Conservation (phyloP, 768 basidiomycete genomes). For the Boletus patriciae region DNA sequence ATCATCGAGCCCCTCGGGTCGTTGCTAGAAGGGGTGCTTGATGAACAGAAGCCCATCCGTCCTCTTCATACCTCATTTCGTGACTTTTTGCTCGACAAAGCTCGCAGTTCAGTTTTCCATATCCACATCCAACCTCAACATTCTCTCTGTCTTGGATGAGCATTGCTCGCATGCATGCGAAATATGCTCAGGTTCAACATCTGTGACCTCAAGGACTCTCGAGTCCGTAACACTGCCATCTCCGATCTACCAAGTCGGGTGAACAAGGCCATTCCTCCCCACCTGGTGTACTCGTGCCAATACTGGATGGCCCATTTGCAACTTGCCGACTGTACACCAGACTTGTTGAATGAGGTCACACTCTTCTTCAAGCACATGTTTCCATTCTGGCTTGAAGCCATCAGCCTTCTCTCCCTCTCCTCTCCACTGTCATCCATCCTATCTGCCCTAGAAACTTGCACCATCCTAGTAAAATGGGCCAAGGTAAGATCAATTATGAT, state of each 20-base stretch:
- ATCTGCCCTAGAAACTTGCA: background rate
- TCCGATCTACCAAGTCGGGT: background rate
- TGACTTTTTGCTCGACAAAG: background rate
- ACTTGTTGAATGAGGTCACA: background rate
- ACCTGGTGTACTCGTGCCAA: background rate
- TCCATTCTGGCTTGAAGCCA: conserved; percentile 23
- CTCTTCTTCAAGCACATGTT: background rate
- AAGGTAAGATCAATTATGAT: background rate
- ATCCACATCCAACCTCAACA: background rate
- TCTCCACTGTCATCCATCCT: background rate
- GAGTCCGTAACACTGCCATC: background rate
- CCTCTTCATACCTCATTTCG: conserved; percentile 1
- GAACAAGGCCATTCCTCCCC: background rate
- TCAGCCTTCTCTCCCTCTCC: conserved; percentile 15
- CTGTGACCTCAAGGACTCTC: background rate
- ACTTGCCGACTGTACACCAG: background rate
- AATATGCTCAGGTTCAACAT: too few species aligned
- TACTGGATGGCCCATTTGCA: conserved; percentile 2
- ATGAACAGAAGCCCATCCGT: background rate
- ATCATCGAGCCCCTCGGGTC: background rate
- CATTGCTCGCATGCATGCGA: conserved; percentile 2
- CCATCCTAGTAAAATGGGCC: background rate
- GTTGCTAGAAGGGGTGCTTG: background rate
- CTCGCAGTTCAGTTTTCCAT: background rate
- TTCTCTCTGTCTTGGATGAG: background rate